Conservation (phyloP, 108 stramenopile species). For the Schizochytrium sp. region DNA sequence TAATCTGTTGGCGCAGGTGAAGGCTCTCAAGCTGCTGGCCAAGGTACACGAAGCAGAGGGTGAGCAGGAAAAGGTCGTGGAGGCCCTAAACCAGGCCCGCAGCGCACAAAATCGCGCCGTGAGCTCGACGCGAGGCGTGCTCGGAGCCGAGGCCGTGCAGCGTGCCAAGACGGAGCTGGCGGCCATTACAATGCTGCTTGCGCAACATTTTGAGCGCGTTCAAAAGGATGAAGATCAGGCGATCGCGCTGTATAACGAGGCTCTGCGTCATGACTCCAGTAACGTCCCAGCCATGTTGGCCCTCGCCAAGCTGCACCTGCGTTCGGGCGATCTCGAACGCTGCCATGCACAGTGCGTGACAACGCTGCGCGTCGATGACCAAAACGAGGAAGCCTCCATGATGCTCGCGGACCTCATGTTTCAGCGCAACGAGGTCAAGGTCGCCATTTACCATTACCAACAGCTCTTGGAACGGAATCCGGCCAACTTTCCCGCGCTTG, state of each 20-base stretch:
- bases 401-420: slow-evolving; percentile 45
- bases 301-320: slow-evolving; percentile 36
- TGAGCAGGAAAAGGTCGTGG: not conserved
- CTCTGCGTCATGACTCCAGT: not conserved
- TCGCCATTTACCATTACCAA: slow-evolving; percentile 34
- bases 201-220: not conserved
- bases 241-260: slow-evolving; percentile 23
- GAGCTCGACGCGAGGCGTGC: not conserved
- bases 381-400: slow-evolving; percentile 39
- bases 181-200: slow-evolving; percentile 22
- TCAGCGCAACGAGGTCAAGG: slow-evolving; percentile 19
- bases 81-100: not conserved
- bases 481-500: slow-evolving; percentile 37
- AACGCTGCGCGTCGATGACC: slow-evolving; percentile 23
- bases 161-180: not conserved
- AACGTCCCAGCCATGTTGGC: slow-evolving; percentile 39
- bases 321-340: slow-evolving; percentile 29
- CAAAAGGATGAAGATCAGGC: slow-evolving; percentile 26
- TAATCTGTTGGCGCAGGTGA: not conserved
- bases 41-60: slow-evolving; percentile 8
- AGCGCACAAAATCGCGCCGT: not conserved
- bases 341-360: slow-evolving; percentile 32
- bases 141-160: not conserved
- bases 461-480: slow-evolving; percentile 36
- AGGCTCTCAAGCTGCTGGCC: slow-evolving; percentile 24